Base-by-base conservation (phyloP, 768 basidiomycete genomes). In the Peribolospora kevripleyi region DNA sequence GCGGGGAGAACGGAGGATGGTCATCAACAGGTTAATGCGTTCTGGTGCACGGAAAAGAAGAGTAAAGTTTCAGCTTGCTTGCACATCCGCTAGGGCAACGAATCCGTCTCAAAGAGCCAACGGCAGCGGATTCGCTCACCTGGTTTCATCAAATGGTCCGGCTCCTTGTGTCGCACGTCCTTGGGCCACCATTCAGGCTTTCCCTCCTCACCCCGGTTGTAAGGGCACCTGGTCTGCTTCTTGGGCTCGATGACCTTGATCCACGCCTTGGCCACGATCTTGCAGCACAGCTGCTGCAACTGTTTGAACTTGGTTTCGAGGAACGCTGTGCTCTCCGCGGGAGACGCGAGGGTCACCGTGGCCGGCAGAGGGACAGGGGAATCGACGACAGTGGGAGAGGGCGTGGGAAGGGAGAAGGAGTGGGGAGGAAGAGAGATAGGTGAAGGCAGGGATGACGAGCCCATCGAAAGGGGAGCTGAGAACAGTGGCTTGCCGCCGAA, bases 221-320 rank as follows among this genome's bases (percentile, higher is more conserved):
- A 71, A 38, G 67, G 70, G 57, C 56, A 68, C 42, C 64, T 65
- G 54, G 64, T 65, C 59, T 67, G 65, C 59, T 70, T 71, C 55
- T 67, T 64, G 3, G 70, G 70, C 61, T 70, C 69, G 55, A 70
- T 66, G 42, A 67, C 61, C 61, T 70, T 70, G 63, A 71, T 69
- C 70, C 70, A 71, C 14, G 61, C 62, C 59, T 68, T 67, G 56
- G 66, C 65, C 48, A 70, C 63, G 46, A 66, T 58, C 57, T 70
- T 70, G 60, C 66, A 67, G 1, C 64, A 64, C 13, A 60, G 62
- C 57, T 69, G 68, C 53, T 64, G 64, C 3, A 70, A 59, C 1
- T 61, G 56, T 37, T 58, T 52, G 59, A 70, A 65, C 39, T 25
- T 25, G 25, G 25, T 25, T 25, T 25, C 25, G 25, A 25, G 25